phyloP scores from a whole-genome alignment of 2,329 filamentous ascomycete genomes.

The Xylaria sp. region DNA sequence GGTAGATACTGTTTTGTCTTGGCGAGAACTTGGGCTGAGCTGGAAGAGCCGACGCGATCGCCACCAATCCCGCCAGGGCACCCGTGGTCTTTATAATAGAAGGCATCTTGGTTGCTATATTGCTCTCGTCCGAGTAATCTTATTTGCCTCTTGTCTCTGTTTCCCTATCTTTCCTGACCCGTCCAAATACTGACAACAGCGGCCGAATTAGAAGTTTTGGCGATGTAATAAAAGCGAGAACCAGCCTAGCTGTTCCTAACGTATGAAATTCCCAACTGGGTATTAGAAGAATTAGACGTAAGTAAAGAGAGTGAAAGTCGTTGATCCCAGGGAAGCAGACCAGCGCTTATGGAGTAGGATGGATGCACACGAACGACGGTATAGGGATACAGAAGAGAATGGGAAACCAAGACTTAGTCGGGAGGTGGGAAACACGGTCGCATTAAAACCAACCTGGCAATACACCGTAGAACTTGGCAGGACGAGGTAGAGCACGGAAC shows the following conservation, averaged over 20 bases:
- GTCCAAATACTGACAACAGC: conserved; percentile 37
- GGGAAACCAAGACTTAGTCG: conserved; percentile 40
- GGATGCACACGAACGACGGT: conserved; percentile 45
- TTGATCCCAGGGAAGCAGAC: conserved; percentile 59
- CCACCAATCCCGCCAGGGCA: conserved; percentile 57
- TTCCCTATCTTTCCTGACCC: conserved; percentile 12
- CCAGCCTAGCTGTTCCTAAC: conserved; percentile 54
- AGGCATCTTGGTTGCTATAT: conserved; percentile 55
- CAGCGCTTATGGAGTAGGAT: conserved; percentile 57
- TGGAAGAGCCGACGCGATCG: conserved; percentile 59
- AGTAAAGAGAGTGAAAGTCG: conserved; percentile 48
- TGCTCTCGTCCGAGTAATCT: conserved; percentile 44
- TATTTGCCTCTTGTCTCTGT: conserved; percentile 29
- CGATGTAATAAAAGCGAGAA: conserved; percentile 47
- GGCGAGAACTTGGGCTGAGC: conserved; percentile 55
- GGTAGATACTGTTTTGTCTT: conserved; percentile 58
- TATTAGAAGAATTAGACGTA: conserved; percentile 50
- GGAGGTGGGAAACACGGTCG: conserved; percentile 44
- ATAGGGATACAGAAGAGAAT: conserved; percentile 49
- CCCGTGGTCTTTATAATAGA: conserved; percentile 56
- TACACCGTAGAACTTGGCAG: conserved; percentile 27
- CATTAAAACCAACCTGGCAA: conserved; percentile 43
- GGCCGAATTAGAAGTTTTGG: conserved; percentile 36
- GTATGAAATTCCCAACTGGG: conserved; percentile 44
- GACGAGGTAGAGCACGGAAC: conserved; percentile 29